These are phyloP conservation scores for Nymphaea thermarum DNA, from an alignment of 164 flowering plant genomes.

Conservation along the genomic window DNA sequence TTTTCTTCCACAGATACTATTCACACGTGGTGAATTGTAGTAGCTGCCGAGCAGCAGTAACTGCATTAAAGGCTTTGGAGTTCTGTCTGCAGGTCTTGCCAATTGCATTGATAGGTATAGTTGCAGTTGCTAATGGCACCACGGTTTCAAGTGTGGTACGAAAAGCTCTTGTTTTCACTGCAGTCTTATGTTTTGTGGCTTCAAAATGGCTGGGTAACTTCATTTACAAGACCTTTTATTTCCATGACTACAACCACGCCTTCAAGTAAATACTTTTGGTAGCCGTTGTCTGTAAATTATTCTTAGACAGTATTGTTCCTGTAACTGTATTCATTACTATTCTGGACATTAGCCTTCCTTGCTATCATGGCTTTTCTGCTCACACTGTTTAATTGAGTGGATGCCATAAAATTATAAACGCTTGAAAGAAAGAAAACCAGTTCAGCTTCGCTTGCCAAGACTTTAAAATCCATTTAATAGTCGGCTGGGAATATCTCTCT, in stretches of 20 bases:
- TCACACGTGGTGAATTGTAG: constrained; percentile 75
- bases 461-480: too few relatives aligned
- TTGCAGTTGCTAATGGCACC: constrained; percentile 42
- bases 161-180: constrained; percentile 19
- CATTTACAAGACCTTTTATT: constrained; percentile 56
- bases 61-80: constrained; percentile 44
- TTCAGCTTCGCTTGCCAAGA: too few relatives aligned
- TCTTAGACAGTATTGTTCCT: too few relatives aligned
- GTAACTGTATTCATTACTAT: too few relatives aligned
- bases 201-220: constrained; percentile 68
- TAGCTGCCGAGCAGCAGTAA: constrained; percentile 60
- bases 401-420: too few relatives aligned
- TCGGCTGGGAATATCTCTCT: background rate
- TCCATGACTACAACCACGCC: constrained; percentile 67
- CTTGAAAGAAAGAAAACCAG: too few relatives aligned
- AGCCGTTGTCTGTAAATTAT: too few relatives aligned
- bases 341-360: too few relatives aligned
- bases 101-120: constrained; percentile 38
- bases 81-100: constrained; percentile 47
- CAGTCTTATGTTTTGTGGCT: constrained; percentile 16
- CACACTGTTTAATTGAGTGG: too few relatives aligned
- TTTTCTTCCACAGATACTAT: constrained; percentile 47
- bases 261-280: constrained; percentile 2
- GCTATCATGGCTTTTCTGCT: too few relatives aligned
- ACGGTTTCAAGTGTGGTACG: constrained; percentile 28